phyloP scores from a whole-genome alignment of 192 early-diverging fungal genomes.

The Coemansia reversa region DNA sequence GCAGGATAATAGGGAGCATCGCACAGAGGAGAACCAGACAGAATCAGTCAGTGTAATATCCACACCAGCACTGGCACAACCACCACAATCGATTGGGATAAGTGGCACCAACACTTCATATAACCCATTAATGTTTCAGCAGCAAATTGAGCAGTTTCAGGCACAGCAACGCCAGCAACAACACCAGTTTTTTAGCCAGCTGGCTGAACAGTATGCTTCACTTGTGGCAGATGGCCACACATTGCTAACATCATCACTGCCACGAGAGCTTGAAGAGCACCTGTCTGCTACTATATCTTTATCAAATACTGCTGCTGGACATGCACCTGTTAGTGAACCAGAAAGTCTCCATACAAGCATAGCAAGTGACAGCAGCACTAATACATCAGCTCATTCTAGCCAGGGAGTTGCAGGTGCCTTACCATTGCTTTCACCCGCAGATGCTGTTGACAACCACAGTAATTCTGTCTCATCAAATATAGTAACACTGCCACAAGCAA shows the following conservation, averaged over 20 bases:
- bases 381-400: too few species aligned
- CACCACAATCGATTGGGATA: neutral
- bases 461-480: neutral
- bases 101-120: neutral
- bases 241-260: neutral
- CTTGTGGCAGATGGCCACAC: conserved; percentile 12
- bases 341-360: too few species aligned
- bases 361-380: too few species aligned
- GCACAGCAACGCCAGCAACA: conserved; percentile 49
- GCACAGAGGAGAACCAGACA: neutral
- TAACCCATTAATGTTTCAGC: conserved; percentile 20
- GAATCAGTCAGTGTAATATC: neutral
- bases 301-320: neutral
- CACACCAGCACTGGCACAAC: neutral
- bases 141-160: conserved; percentile 45
- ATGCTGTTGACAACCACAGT: neutral
- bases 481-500: neutral
- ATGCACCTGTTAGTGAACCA: too few species aligned
- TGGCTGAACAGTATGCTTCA: conserved; percentile 34
- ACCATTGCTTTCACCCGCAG: too few species aligned
- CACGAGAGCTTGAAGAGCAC: neutral
- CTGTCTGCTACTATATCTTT: neutral
- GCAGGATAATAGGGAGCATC: too few species aligned
- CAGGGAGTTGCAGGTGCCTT: too few species aligned
- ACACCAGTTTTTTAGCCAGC: conserved; percentile 43